Evolutionary conservation across 139 green algal genomes (phyloP), one percentile per base, ranked within the genome.

Genomic region (Tetraselmis striata): DNA sequence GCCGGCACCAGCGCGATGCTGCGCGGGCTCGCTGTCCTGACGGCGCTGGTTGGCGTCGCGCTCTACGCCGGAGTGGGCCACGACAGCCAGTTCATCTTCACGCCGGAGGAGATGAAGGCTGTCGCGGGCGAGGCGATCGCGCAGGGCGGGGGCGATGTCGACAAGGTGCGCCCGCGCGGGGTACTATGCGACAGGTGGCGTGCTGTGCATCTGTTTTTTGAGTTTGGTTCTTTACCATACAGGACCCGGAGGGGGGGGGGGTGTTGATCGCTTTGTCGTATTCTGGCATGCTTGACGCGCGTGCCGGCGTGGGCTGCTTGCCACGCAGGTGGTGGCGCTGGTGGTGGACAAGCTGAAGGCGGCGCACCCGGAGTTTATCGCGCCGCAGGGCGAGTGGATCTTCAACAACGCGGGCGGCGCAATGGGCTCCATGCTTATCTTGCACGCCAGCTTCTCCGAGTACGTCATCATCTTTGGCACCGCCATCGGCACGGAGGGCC

Each of bases 391-490:
- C 18, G 77, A 80, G 77, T 80, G 77, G 77, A 31, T 80, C 2
- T 80, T 80, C 29, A 80, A 80, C 29, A 80, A 80, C 77, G 77
- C 77, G 2, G 77, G 77, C 28, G 77, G 77, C 23, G 77, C 77
- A 2, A 80, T 80, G 77, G 77, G 77, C 28, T 25, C 28, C 29
- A 80, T 80, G 77, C 29, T 80, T 18, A 32, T 80, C 77, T n/a
- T 80, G 77, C 77, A 80, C 29, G 77, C 77, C 29, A 45, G 23
- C 29, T 32, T 80, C 27, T 80, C 77, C 18, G 77, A 80, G 77
- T 80, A 80, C 29, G 77, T 80, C 23, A 80, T 80, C 77, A 80
- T 80, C 77, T 80, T 80, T 32, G 77, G 77, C 77, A 59, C 77
- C 5, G 29, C 77, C 2, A 80, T 80, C 29, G 77, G 77, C 28